Evolutionary conservation across 495 filamentous ascomycete species (phyloP).

Genomic region (Tuber aestivum): DNA sequence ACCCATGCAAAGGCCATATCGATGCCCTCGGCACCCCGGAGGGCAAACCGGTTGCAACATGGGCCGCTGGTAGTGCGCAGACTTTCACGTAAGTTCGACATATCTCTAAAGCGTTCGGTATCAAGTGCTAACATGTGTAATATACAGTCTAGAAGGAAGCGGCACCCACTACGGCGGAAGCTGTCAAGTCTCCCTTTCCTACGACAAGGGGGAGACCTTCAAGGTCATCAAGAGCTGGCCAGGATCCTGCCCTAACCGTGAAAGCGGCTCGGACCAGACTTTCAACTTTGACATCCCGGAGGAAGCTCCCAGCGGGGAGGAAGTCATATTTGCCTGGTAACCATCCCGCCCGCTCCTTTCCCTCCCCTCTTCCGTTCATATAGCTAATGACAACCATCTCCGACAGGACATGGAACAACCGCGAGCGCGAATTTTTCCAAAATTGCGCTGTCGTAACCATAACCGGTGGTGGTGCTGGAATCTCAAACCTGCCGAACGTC

Average conservation of each 20-base stretch:
- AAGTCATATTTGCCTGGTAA: constrained; percentile 61
- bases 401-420: constrained; percentile 50
- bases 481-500: constrained; percentile 52
- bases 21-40: constrained; percentile 48
- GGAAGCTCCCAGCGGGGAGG: constrained; percentile 53
- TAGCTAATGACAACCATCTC: background rate
- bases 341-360: constrained; percentile 23
- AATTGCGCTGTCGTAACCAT: constrained; percentile 58
- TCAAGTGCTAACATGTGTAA: constrained; percentile 11
- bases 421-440: constrained; percentile 63
- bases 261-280: constrained; percentile 38
- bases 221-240: constrained; percentile 62
- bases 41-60: constrained; percentile 48
- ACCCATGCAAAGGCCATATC: constrained; percentile 63
- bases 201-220: constrained; percentile 58
- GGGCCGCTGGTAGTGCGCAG: constrained; percentile 52
- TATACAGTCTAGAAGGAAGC: constrained; percentile 47
- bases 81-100: constrained; percentile 47
- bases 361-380: background rate
- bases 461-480: constrained; percentile 46
- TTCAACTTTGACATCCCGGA: constrained; percentile 61
- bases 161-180: constrained; percentile 59
- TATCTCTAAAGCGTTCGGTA: background rate
- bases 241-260: constrained; percentile 53
- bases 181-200: constrained; percentile 60